Evolutionary conservation across 371 early-diverging fungal species (phyloP), one percentile per base, ranked within the genome.

Genomic region (Funneliformis caledonium): DNA sequence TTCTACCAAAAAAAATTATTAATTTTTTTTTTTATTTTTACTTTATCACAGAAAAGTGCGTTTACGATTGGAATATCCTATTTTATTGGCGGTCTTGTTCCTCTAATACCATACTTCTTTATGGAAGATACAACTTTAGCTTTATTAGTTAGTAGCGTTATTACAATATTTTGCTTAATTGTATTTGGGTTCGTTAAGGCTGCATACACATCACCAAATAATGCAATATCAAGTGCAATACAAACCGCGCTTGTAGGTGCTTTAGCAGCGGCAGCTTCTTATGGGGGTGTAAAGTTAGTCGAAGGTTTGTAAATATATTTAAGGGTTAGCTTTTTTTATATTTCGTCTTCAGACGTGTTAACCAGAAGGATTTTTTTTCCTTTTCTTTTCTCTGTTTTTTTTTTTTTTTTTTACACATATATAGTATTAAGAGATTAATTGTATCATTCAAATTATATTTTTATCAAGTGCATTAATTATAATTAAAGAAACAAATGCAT

Each of bases 11-110:
- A n/a, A 61, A 8, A 1, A 62, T 62, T 3, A 62, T 42, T 76
- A 33, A 74, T 12, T 19, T 8, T 42, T 3, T 37, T 42, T 19
- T 72, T 19, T 48, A 65, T 64, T 52, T 31, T 22, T 43, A 37
- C 11, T 50, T 62, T 37, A 12, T 42, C 72, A 42, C 80, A 88
- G 87, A 90, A 91, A 56, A 88, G 89, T 31, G 94, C 92, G 0
- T 78, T 89, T 56, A 92, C 93, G 10, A 92, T 93, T 76, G 94
- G 94, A 6, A 43, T 85, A 19, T 89, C 92, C 8, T 93, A 93
- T 82, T 89, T 93, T 81, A 52, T 92, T 31, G 94, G 93, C 65
- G 94, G 94, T 22, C 77, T 93, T 60, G 88, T 94, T 26, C 94
- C 94, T 22, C 82, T 94, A 52, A 33, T 90, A n/a, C 94, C 94